Percentiles rank a stretch among this genome's conserved stretches.
Conservation (phyloP, 1,284 basidiomycete species). For the Sutorius eximius region DNA sequence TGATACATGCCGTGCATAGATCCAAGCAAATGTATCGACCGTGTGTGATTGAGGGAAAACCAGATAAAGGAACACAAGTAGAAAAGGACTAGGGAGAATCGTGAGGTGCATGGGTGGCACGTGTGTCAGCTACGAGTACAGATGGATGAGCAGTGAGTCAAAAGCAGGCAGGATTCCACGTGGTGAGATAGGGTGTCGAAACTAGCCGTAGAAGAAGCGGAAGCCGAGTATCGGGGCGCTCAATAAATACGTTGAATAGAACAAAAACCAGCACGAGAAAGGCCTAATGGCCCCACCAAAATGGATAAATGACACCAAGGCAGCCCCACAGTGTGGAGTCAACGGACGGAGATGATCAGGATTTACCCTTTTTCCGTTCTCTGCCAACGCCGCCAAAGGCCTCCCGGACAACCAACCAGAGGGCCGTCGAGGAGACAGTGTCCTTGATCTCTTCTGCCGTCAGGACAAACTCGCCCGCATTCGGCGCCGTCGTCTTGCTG, state of each 20-base stretch:
- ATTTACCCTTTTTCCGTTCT: conserved; percentile 70
- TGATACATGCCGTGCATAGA: conserved; percentile 20
- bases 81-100: neutral
- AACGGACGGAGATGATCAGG: conserved; percentile 28
- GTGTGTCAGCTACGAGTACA: conserved; percentile 24
- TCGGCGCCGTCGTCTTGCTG: conserved; percentile 38
- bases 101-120: conserved; percentile 9
- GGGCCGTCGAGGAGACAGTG: conserved; percentile 80
- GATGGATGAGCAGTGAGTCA: conserved; percentile 19
- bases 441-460: conserved; percentile 95
- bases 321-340: neutral
- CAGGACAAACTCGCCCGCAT: conserved; percentile 53
- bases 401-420: conserved; percentile 93
- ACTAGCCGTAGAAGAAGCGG: conserved; percentile 5
- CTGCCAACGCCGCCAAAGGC: conserved; percentile 87
- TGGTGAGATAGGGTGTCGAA: neutral
- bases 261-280: conserved; percentile 9
- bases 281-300: conserved; percentile 12
- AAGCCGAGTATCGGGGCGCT: conserved; percentile 10
- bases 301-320: conserved; percentile 16
- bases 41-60: neutral
- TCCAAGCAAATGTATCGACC: conserved; percentile 20
- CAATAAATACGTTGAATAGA: conserved; percentile 20
- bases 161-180: conserved; percentile 9
- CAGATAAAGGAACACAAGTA: neutral